Percentiles rank a stretch among this genome's conserved stretches.
These are phyloP conservation scores for Aurinia saxatilis DNA, from an alignment of 345 rosid genomes.

Conservation along the genomic window DNA sequence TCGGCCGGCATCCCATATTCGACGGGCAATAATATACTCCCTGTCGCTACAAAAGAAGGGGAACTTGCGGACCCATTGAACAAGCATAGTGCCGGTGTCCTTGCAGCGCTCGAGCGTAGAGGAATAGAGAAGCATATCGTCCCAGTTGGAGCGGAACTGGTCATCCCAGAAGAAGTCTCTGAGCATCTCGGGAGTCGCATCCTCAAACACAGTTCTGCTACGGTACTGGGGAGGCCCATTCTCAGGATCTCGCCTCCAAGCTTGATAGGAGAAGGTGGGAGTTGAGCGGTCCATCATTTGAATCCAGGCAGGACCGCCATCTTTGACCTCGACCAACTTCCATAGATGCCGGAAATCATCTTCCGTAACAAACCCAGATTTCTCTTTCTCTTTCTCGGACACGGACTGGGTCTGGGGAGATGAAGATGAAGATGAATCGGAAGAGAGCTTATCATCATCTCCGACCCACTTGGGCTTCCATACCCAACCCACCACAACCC, in stretches of 20 bases:
- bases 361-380: conserved; percentile 36
- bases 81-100: conserved; percentile 70
- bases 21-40: conserved; percentile 89
- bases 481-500: conserved; percentile 88
- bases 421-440: conserved; percentile 23
- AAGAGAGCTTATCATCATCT: conserved; percentile 33
- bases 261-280: conserved; percentile 62
- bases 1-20: conserved; percentile 88
- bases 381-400: conserved; percentile 32
- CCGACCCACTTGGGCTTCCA: conserved; percentile 90
- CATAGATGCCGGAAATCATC: conserved; percentile 66
- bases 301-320: conserved; percentile 95
- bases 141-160: conserved; percentile 76
- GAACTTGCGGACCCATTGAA: conserved; percentile 96
- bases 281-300: conserved; percentile 90
- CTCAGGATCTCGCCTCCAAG: conserved; percentile 91
- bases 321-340: conserved; percentile 76
- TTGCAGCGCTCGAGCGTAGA: conserved; percentile 61
- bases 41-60: conserved; percentile 99
- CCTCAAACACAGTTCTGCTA: conserved; percentile 77
- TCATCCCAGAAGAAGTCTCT: conserved; percentile 99
- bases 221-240: conserved; percentile 91
- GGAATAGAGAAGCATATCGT: conserved; percentile 69
- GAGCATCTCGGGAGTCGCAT: conserved; percentile 77
- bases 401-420: conserved; percentile 28